Base-by-base conservation (phyloP, 2,329 filamentous ascomycete genomes). In the Lachnellula occidentalis region DNA sequence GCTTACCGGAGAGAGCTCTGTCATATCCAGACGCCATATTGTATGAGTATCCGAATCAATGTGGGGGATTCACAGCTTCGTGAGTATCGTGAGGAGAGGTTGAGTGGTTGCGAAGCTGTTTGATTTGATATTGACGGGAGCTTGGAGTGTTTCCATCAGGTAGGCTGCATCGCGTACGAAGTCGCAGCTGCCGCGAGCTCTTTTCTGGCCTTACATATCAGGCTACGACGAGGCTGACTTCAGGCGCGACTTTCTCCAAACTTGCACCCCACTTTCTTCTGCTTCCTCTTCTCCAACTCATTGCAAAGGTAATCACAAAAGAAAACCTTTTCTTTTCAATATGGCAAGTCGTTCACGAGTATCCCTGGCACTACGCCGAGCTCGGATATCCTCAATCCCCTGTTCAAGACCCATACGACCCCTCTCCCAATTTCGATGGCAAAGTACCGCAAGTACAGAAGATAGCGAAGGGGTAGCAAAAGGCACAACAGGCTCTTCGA, bases 1-100 rank as follows among this genome's bases (percentile, higher is more conserved):
- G 71, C 86, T 78, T 85, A 96, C 92, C 92, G 77, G 92, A 97
- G 74, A 97, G 86, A 76, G 92, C 94, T 88, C 94, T 89, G 79
- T 99, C 94, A 78, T 99, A 99, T 76, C 92, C 92, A 68, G 92
- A 96, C 74, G 91, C 88, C 90, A 95, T 88, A 59, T 50, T 85
- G 66, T 58, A 57, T 52, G 24, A 54, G 34, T 43, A 31, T 54
- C 50, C 41, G 45, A 48, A 55, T 47, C 15, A 42, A 14, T 12
- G 34, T 19, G 19, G 42, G 45, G 47, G 49, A 51, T 50, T 15
- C 47, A 49, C 36, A 55, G 51, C 50, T 61, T 57, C 53, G 22
- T 24, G 48, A 37, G 53, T 50, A 57, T 59, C 31, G 53, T 34
- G 49, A 41, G 24, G 34, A 53, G 47, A 48, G 47, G 31, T 47